phyloP scores from a whole-genome alignment of 1,284 basidiomycete species.

The Malassezia equina region DNA sequence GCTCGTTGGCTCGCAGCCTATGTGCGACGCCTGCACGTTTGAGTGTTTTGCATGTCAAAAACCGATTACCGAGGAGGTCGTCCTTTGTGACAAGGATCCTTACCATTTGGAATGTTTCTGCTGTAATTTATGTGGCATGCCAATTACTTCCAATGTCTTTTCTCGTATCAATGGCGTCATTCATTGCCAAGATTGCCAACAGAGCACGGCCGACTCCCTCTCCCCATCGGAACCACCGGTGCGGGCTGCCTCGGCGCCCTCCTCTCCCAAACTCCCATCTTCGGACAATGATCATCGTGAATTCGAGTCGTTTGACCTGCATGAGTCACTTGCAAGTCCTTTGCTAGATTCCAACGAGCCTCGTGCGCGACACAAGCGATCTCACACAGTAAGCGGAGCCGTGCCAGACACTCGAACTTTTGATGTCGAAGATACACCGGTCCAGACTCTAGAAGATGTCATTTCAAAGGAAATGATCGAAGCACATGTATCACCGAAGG shows the following conservation, averaged over 20 bases:
- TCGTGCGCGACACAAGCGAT: neutral
- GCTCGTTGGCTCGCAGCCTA: slow-evolving; percentile 15
- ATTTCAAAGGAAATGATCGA: neutral
- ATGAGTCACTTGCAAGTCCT: neutral
- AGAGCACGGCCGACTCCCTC: neutral
- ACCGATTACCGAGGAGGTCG: slow-evolving; percentile 10
- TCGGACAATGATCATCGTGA: neutral
- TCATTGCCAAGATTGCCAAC: neutral
- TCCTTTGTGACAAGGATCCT: slow-evolving; percentile 16
- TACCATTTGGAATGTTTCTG: slow-evolving; percentile 14
- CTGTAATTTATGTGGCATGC: neutral
- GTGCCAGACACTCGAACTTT: neutral
- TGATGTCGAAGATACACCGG: neutral
- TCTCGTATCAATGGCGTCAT: neutral
- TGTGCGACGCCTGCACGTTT: slow-evolving; percentile 11
- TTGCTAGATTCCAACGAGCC: neutral
- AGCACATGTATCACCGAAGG: neutral
- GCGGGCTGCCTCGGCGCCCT: neutral
- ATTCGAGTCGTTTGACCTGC: neutral
- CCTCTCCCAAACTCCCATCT: neutral
- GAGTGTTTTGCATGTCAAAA: slow-evolving; percentile 6
- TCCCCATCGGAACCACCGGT: neutral
- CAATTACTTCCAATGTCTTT: slow-evolving; percentile 6
- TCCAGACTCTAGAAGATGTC: neutral
- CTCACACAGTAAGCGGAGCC: neutral